phyloP scores from a whole-genome alignment of 768 basidiomycete species.

The Lyophyllum decastes region DNA sequence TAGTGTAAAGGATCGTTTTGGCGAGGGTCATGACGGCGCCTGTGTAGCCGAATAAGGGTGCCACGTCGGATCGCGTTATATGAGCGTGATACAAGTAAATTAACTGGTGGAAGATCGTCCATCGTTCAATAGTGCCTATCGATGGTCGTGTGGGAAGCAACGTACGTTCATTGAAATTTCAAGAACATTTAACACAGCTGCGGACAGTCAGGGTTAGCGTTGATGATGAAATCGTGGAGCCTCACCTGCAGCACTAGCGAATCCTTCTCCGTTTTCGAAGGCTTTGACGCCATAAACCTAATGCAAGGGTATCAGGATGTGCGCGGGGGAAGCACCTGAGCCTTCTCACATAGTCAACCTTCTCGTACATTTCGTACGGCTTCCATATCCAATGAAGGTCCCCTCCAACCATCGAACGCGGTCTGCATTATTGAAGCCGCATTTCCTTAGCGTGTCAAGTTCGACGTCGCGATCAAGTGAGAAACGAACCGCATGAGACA shows the following conservation, averaged over 20 bases:
- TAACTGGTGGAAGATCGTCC: slow-evolving; percentile 26
- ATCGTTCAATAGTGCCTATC: slow-evolving; percentile 9
- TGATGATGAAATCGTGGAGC: not conserved
- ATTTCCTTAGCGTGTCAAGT: slow-evolving; percentile 3
- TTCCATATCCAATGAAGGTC: slow-evolving; percentile 87
- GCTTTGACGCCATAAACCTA: slow-evolving; percentile 75
- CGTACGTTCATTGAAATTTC: slow-evolving; percentile 68
- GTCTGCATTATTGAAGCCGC: slow-evolving; percentile 25
- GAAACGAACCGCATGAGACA: slow-evolving; percentile 32
- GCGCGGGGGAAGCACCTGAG: slow-evolving; percentile 6
- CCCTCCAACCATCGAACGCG: slow-evolving; percentile 57
- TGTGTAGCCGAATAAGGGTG: slow-evolving; percentile 74
- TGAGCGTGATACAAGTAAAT: slow-evolving; percentile 68
- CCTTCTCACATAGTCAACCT: slow-evolving; percentile 39
- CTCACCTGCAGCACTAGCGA: slow-evolving; percentile 75
- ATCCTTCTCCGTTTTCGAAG: slow-evolving; percentile 63
- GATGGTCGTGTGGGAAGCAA: not conserved
- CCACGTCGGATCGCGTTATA: slow-evolving; percentile 44
- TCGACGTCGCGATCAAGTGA: slow-evolving; percentile 42
- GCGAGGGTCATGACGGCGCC: slow-evolving; percentile 70
- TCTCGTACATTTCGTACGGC: slow-evolving; percentile 68
- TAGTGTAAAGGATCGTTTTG: slow-evolving; percentile 75
- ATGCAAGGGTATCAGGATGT: slow-evolving; percentile 2
- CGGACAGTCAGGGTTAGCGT: not conserved
- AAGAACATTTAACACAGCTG: slow-evolving; percentile 73